These are phyloP conservation scores for Pelargonium australe DNA, from an alignment of 441 rosid genomes.

Conservation along the genomic window DNA sequence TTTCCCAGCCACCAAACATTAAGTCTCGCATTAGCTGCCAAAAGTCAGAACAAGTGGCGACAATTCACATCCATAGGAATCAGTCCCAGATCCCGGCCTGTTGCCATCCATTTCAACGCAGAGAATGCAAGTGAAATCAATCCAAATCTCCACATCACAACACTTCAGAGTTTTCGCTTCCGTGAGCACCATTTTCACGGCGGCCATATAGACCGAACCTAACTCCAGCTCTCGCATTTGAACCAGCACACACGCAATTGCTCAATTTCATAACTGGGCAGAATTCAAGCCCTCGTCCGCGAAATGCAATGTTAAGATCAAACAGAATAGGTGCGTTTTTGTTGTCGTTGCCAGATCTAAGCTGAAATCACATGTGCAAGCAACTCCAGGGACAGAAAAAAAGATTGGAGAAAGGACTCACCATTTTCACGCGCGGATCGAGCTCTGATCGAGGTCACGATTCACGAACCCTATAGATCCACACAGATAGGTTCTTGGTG, in stretches of 20 bases:
- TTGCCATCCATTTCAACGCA: too few relatives aligned
- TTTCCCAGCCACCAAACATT: background rate
- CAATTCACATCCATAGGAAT: background rate
- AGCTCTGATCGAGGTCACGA: constrained; percentile 19
- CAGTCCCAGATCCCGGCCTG: too few relatives aligned
- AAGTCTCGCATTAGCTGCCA: background rate
- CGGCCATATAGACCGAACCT: constrained; percentile 10
- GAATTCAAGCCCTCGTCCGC: background rate
- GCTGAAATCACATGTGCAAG: constrained; percentile 8
- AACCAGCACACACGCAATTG: constrained; percentile 8
- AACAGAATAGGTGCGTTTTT: constrained; percentile 28
- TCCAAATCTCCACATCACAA: background rate
- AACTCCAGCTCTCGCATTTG: constrained; percentile 15
- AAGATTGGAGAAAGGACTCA: constrained; percentile 28
- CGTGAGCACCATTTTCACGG: background rate
- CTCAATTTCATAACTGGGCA: constrained; percentile 9
- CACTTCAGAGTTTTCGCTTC: constrained; percentile 3
- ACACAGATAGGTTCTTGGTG: constrained; percentile 17
- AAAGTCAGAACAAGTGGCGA: background rate
- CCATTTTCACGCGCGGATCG: constrained; percentile 35
- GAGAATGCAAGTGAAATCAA: too few relatives aligned
- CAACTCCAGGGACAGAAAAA: too few relatives aligned
- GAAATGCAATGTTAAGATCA: constrained; percentile 6
- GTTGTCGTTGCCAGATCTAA: constrained; percentile 49
- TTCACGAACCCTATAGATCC: constrained; percentile 22